A percentile compares a stretch with the other conserved stretches of the same genome.
phyloP scores from a whole-genome alignment of 306 rosid species.

The Vigna angularis region DNA sequence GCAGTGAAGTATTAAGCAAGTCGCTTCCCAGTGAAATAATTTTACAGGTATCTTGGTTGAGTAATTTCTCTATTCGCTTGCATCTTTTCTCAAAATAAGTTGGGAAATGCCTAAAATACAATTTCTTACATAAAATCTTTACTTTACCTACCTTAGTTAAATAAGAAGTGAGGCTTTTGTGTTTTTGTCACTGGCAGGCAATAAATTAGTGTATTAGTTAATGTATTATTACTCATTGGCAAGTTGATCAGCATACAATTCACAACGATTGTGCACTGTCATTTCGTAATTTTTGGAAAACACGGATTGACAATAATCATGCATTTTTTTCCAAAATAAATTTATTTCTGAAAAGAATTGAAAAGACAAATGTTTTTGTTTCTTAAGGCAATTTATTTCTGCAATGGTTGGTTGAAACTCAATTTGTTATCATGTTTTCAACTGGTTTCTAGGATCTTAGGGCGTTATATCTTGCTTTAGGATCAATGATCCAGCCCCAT shows the following conservation, averaged over 20 bases:
- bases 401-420: background rate
- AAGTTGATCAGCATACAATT: background rate
- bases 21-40: constrained; percentile 74
- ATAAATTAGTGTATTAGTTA: background rate
- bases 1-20: constrained; percentile 81
- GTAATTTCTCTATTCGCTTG: background rate
- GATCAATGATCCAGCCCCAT: background rate
- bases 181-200: background rate
- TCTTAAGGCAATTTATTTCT: constrained; percentile 4
- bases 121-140: background rate
- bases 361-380: background rate
- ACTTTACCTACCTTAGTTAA: background rate
- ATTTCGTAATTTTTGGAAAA: constrained; percentile 15
- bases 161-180: background rate
- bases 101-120: background rate
- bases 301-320: background rate
- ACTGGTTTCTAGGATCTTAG: constrained; percentile 1
- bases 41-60: constrained; percentile 70
- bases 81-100: constrained; percentile 17
- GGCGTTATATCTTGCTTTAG: constrained; percentile 9
- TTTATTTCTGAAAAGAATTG: background rate
- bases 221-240: background rate
- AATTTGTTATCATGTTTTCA: constrained; percentile 10
- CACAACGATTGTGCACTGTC: background rate
- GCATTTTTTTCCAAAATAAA: background rate